A percentile compares a stretch with the other conserved stretches of the same genome.
phyloP scores from a whole-genome alignment of 2,329 filamentous ascomycete species.

The Volutella citrinella region DNA sequence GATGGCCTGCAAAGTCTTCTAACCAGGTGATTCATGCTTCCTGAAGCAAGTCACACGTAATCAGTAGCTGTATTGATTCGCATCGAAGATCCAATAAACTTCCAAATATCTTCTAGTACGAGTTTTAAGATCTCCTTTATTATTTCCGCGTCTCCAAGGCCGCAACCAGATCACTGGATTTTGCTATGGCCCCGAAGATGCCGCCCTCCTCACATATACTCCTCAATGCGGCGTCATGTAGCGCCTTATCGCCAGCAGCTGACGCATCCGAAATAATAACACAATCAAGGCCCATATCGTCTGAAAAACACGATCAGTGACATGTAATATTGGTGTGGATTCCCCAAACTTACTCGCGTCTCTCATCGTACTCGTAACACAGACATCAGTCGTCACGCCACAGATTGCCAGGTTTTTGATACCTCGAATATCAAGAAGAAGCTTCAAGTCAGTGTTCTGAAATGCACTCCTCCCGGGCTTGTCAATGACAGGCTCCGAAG shows the following conservation, averaged over 20 bases:
- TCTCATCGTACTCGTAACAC: conserved; percentile 4
- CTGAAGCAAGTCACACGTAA: too few species aligned
- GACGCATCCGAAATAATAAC: conserved; percentile 2
- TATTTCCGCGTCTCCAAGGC: too few species aligned
- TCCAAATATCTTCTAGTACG: too few species aligned
- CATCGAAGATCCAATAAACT: too few species aligned
- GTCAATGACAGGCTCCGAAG: conserved; percentile 4
- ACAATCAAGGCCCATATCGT: conserved; percentile 4
- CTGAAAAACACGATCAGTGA: too few species aligned
- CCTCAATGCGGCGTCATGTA: not conserved
- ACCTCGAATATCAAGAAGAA: conserved; percentile 1
- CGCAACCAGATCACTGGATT: too few species aligned
- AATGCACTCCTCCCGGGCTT: conserved; percentile 6
- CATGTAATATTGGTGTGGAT: too few species aligned
- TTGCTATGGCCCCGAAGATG: conserved; percentile 2
- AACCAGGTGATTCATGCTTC: too few species aligned
- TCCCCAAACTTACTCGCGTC: too few species aligned
- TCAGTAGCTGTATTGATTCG: too few species aligned
- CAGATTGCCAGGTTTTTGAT: conserved; percentile 2
- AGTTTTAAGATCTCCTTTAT: too few species aligned
- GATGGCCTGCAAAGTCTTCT: too few species aligned
- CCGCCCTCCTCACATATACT: conserved; percentile 1
- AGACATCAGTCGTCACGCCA: conserved; percentile 3
- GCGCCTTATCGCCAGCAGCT: not conserved
- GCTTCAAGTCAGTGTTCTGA: conserved; percentile 2